These are phyloP conservation scores for Oryza officinalis DNA, from an alignment of 176 grass and related monocot species.

Conservation along the genomic window DNA sequence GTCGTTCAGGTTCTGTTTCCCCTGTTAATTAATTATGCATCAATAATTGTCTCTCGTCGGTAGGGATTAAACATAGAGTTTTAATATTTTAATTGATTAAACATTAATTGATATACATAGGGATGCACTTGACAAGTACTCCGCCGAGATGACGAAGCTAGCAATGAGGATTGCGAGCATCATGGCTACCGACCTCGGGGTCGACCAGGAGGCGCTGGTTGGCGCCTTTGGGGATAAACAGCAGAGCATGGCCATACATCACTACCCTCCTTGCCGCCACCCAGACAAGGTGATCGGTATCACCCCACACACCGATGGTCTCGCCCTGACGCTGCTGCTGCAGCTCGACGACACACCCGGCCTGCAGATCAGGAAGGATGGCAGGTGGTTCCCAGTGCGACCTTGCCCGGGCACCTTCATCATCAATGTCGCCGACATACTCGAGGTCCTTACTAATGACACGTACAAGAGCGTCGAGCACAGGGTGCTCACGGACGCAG, in stretches of 20 bases:
- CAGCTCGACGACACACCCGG: neutral
- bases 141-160: neutral
- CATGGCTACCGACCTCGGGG: neutral
- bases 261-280: slow-evolving; percentile 25
- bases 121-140: neutral
- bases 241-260: slow-evolving; percentile 12
- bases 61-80: too few species aligned
- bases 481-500: neutral
- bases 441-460: slow-evolving; percentile 23
- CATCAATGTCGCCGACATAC: slow-evolving; percentile 23
- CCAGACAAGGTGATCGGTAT: slow-evolving; percentile 30
- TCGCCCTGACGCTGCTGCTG: slow-evolving; percentile 12
- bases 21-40: too few species aligned
- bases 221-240: neutral
- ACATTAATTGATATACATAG: neutral
- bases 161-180: neutral
- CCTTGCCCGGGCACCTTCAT: slow-evolving; percentile 19
- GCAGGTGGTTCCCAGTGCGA: slow-evolving; percentile 24
- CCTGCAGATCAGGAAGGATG: slow-evolving; percentile 19
- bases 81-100: too few species aligned
- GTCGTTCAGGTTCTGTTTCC: too few species aligned
- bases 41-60: too few species aligned
- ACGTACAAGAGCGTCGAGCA: slow-evolving; percentile 25
- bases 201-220: neutral
- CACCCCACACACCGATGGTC: slow-evolving; percentile 13